Evolutionary conservation across 2,329 filamentous ascomycete genomes (phyloP), one percentile per base, ranked within the genome.

Genomic region (Penicillium sp.): DNA sequence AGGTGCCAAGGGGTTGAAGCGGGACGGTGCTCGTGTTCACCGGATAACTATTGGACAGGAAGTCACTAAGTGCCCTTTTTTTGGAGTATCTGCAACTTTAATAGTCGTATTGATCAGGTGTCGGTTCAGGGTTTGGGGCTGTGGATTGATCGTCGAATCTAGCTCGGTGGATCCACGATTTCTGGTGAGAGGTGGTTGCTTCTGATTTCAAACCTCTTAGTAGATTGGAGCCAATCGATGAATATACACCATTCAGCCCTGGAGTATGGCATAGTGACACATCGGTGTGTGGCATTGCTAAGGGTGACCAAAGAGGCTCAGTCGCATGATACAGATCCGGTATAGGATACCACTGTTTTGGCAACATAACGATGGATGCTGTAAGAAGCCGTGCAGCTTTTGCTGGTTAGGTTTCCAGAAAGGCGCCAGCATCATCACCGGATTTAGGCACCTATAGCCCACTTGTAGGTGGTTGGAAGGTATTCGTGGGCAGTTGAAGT

Each of bases 1-100:
- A 56, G 54, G 41, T 51, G 48, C 33, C 31, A 56, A 56, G 48
- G 33, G 23, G 7, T 12, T 31, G 12, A 40, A 56, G n/a, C 48
- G 41, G 49, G 31, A 52, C 25, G 12, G 8, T 12, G 6, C 48
- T 56, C 54, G 48, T 56, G 13, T 56, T 56, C 12, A 13, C 6
- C 5, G 12, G 10, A 19, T 31, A 10, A 21, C 33, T n/a, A 56
- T 52, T 52, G 54, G 54, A 12, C 17, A n/a, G 6, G 17, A 23
- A 15, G 13, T 15, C 31, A n/a, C 15, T 12, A 19, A 43, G 31
- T 9, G 27, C 3, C 46, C 54, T 51, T 25, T 6, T 53, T 45
- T 38, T n/a, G n/a, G n/a, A 19, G 41, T 23, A 13, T 5, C 15
- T 42, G 15, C 27, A 42, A 33, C 13, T 17, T 33, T 21, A 25